Base-by-base conservation (phyloP, 129 eudicot species). In the Pittosporum tobira region DNA sequence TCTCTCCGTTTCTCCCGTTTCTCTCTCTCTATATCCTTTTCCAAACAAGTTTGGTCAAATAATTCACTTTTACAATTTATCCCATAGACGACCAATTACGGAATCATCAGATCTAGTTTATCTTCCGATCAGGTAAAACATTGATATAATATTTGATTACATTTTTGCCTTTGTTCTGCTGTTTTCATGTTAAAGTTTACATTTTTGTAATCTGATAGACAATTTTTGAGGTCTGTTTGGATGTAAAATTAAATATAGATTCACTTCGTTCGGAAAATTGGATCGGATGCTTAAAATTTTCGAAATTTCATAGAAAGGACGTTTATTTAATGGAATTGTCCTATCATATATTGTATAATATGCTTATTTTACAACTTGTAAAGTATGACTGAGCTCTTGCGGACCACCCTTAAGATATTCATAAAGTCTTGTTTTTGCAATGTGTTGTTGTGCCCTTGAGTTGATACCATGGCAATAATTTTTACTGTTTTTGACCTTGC, bases 61-160 rank as follows among this genome's bases (percentile, higher is more conserved):
- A 5, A 34, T 34, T 12, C 11, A 34, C 11, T 34, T 34, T 22
- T 14, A 36, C 9, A 21, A 8, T 19, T 55, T 15, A 20, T 7
- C 18, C 13, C 38, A n/a, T 5, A 16, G 12, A 47, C 56, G 18
- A 45, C 30, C 57, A 26, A 44, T 23, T 28, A 9, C 43, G 54
- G 55, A 20, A 4, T 66, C 56, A 1, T 21, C 48, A 34, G 57
- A 66, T 66, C 71, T 55, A 21, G 21, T 27, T 27, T 6, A 0
- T 47, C 40, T 27, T 12, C 18, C 1, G 0, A 16, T 36, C 25
- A 46, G 71, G 71, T 66, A 30, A 21, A n/a, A 10, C 3, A 20
- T 11, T 22, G 24, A 2, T 6, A 1, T 23, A 43, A 29, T 8
- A 4, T 44, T 21, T 21, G 0, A 49, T 6, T 49, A 0, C 20